Evolutionary conservation across 2,329 filamentous ascomycete species (phyloP), one percentile per base, ranked within the genome.

Genomic region (Ceratocystis destructans): DNA sequence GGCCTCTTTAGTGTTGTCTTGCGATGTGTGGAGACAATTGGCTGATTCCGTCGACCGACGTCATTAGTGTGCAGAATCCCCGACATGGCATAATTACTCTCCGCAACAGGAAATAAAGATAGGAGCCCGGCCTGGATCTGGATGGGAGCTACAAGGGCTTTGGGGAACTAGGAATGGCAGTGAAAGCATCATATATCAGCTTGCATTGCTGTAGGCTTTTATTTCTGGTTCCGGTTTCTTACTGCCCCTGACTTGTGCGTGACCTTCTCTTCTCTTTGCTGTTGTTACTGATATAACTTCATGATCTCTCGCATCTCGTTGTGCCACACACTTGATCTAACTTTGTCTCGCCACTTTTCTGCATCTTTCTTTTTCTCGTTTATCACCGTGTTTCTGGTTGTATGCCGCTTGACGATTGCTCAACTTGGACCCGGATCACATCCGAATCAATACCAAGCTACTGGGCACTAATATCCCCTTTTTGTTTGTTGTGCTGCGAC

Each of bases 31-130:
- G 37, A 45, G 22, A 62, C 37, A 46, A 46, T 62, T 62, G 37
- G 37, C 37, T 45, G 22, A 62, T 62, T 62, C 45, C 45, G 37
- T 62, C 61, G 22, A 62, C 31, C 37, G 45, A 48, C 37, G 37
- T 62, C 61, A 48, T 62, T 45, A 20, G 37, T 22, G 45, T 15
- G 37, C 17, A 62, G 37, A 45, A 62, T 62, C 17, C n/a, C 61
- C 37, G 45, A 62, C 37, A 22, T 25, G 61, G 37, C 17, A 10
- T 33, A 48, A 12, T 37, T 59, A n/a, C 25, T 31, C 55, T 59
- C 55, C 55, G 55, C 55, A 59, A 59, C 55, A 20, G 55, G 55
- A 25, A 59, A 37, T 59, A 31, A 59, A 59, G 5, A 20, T 37
- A 31, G 17, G 28, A 37, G 55, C 17, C 53, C 33, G 31, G 55